Base-by-base conservation (phyloP, 1,284 basidiomycete genomes). In the Trichosporon ovoides region DNA sequence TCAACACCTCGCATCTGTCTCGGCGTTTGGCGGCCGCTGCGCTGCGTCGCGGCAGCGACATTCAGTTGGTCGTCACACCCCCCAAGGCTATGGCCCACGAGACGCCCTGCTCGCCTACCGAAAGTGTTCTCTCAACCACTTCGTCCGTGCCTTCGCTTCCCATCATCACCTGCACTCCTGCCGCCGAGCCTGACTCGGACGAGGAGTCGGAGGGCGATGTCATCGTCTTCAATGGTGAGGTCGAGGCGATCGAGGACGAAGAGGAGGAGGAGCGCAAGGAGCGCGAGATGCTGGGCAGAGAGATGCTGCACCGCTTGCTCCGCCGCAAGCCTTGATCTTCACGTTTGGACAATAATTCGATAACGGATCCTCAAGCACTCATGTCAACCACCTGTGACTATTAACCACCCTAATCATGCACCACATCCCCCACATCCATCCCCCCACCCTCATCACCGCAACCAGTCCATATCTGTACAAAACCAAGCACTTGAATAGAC, bases 151-250 rank as follows among this genome's bases (percentile, higher is more conserved):
- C 67, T 6, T 66, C 62, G 19, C 65, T 74, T 20, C 74, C 74
- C 3, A 73, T 70, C 49, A 76, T 76, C 66, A 76, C 74, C 12
- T 74, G 74, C 65, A 76, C 74, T 13, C 74, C 72, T 14, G 74
- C 74, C 11, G 65, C 66, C 52, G 72, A 73, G 58, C 59, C 63
- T 14, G 71, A 73, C 40, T 73, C 72, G 53, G 72, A 75, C 53
- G 71, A 72, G 53, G 72, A 70, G 51, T 60, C 61, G 14, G 64
- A 66, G 51, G 59, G 55, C 37, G 64, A 66, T 43, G 58, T 63
- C 35, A 58, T 66, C 18, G 64, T 66, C 34, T 66, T 66, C 37
- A 54, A 48, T 9, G 64, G 61, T 33, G 61, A 59, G 46, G 36
- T 52, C 20, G 61, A 60, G 38, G 38, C 53, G 10, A 55, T 57